These are phyloP conservation scores for Yamadazyma nakazawae DNA, from an alignment of 805 yeast species.

Conservation along the genomic window DNA sequence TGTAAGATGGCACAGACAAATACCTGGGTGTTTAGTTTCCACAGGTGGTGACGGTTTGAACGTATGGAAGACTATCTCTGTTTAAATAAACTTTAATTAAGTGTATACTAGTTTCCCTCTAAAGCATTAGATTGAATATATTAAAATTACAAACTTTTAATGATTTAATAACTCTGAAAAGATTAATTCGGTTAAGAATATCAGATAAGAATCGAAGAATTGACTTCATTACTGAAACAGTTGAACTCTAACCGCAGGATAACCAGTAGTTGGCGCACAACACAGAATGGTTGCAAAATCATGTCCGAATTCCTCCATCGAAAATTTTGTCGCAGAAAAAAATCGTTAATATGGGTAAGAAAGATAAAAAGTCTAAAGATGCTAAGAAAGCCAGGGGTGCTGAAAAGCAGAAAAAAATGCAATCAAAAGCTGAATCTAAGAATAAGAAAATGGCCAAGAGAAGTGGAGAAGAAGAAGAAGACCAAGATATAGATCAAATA, in stretches of 20 bases:
- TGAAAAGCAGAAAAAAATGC: slow-evolving; percentile 74
- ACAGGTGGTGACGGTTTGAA: slow-evolving; percentile 96
- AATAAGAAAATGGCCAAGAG: slow-evolving; percentile 73
- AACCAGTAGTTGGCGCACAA: too few species aligned
- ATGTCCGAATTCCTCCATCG: background rate
- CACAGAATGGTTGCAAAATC: background rate
- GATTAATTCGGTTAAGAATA: too few species aligned
- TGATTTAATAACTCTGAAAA: too few species aligned
- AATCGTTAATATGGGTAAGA: slow-evolving; percentile 70
- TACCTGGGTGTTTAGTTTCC: slow-evolving; percentile 91
- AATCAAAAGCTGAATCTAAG: slow-evolving; percentile 69
- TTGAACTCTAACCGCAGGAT: too few species aligned
- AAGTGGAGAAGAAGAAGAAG: slow-evolving; percentile 76
- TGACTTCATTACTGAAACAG: too few species aligned
- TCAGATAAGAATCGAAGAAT: too few species aligned
- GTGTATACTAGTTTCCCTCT: background rate
- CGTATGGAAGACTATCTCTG: slow-evolving; percentile 95
- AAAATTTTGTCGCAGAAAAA: background rate
- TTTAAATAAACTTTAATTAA: slow-evolving; percentile 35
- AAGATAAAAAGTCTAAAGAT: slow-evolving; percentile 79
- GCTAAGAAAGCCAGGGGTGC: slow-evolving; percentile 88
- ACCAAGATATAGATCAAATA: slow-evolving; percentile 80
- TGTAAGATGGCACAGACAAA: slow-evolving; percentile 96
- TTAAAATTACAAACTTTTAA: too few species aligned
- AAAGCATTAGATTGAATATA: background rate